Conservation (phyloP, 2,329 filamentous ascomycete species). For the Tolypocladium ovalisporum region DNA sequence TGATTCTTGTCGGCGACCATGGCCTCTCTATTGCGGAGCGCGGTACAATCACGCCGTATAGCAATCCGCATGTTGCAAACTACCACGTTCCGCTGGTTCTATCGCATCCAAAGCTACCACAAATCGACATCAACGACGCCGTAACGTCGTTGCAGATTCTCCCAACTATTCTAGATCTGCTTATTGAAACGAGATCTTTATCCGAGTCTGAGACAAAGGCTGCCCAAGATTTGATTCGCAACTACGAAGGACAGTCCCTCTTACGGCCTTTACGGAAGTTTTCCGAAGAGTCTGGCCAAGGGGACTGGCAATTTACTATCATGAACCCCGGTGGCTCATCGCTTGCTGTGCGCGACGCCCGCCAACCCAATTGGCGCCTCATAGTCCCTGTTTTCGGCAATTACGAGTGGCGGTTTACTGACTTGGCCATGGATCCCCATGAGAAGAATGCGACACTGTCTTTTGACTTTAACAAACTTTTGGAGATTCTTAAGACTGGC, state of each 20-base stretch:
- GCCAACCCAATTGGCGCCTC: constrained; percentile 11
- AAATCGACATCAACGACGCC: constrained; percentile 19
- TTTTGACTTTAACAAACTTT: constrained; percentile 8
- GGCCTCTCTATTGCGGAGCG: constrained; percentile 22
- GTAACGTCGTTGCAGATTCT: constrained; percentile 20
- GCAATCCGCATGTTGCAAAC: constrained; percentile 20
- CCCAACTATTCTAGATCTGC: constrained; percentile 22
- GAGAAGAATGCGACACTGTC: constrained; percentile 8
- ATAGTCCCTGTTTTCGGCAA: constrained; percentile 14
- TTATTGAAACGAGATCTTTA: constrained; percentile 20
- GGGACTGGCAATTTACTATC: constrained; percentile 14
- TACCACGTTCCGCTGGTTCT: constrained; percentile 22
- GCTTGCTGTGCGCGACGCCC: constrained; percentile 12
- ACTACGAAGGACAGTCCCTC: constrained; percentile 20
- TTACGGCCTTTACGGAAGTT: constrained; percentile 8
- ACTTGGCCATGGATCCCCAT: constrained; percentile 8
- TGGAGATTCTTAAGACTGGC: not conserved
- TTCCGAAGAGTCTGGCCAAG: constrained; percentile 4
- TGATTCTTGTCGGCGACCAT: constrained; percentile 21
- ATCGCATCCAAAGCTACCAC: constrained; percentile 20
- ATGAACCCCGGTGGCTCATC: constrained; percentile 15
- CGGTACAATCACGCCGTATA: constrained; percentile 19
- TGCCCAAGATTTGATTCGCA: constrained; percentile 17
- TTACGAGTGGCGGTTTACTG: constrained; percentile 15
- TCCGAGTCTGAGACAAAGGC: constrained; percentile 11